Evolutionary conservation across 2,329 filamentous ascomycete genomes (phyloP).

Genomic region (Penicillium sp.): DNA sequence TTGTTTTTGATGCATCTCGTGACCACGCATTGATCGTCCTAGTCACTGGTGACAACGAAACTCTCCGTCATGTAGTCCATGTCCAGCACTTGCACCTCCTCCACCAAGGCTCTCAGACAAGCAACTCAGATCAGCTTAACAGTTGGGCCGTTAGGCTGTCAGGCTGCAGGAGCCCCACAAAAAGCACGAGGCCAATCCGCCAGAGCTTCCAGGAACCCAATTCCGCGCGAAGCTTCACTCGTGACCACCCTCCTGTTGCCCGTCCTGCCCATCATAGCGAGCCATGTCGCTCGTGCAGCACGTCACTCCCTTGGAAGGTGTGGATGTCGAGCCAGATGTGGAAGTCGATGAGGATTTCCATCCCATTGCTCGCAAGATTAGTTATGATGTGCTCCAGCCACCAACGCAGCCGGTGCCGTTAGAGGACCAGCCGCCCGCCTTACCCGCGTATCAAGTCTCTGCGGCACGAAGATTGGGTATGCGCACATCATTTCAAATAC

Average conservation of each 20-base stretch:
- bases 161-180: too few relatives aligned
- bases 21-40: too few relatives aligned
- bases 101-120: too few relatives aligned
- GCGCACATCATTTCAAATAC: not conserved
- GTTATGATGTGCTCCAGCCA: slow-evolving; percentile 42
- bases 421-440: slow-evolving; percentile 37
- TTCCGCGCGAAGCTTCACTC: not conserved
- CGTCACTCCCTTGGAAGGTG: slow-evolving; percentile 45
- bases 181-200: too few relatives aligned
- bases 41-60: too few relatives aligned
- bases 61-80: too few relatives aligned
- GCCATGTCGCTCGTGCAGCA: slow-evolving; percentile 48
- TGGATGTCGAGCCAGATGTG: slow-evolving; percentile 37
- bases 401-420: slow-evolving; percentile 24
- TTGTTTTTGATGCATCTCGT: too few relatives aligned
- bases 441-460: slow-evolving; percentile 47
- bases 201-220: not conserved
- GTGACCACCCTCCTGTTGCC: not conserved
- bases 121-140: too few relatives aligned
- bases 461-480: slow-evolving; percentile 30
- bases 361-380: slow-evolving; percentile 23
- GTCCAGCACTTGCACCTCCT: too few relatives aligned
- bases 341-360: slow-evolving; percentile 12
- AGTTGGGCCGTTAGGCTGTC: too few relatives aligned
- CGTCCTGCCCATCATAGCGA: slow-evolving; percentile 10